Evolutionary conservation across 805 yeast species (phyloP), one percentile per base, ranked within the genome.

Genomic region (Clavispora phyllophila): DNA sequence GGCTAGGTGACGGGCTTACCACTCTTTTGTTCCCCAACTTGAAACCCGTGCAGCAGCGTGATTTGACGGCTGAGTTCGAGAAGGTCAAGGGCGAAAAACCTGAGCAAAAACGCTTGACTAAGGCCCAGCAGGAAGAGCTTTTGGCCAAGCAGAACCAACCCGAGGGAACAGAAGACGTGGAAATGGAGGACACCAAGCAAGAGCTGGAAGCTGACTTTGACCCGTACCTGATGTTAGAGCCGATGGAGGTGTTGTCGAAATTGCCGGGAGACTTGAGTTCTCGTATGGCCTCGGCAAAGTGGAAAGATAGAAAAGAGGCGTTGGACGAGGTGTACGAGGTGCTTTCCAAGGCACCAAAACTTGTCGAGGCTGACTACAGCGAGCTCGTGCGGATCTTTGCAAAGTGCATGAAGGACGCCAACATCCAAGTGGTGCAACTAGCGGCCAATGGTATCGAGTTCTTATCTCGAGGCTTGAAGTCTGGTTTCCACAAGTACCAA

Each of bases 271-370:
- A 82, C 52, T 76, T 88, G 43, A 54, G 72, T 23, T 56, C 69
- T 1, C 68, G 79, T 50, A 64, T 88, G 25, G 59, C 70, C 1
- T 81, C 90, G 2, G 47, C 81, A 0, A 82, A 84, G 55, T 93
- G 99, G 99, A 88, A 89, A 57, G 97, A 90, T 40, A 74, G 99
- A 48, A 88, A 86, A 44, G 96, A 87, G 51, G 87, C 77, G 0
- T 69, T 93, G 43, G 91, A 87, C 37, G 89, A 81, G 48, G 72
- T 76, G 2, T 49, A 61, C 25, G 73, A 70, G 26, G 64, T 68
- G 10, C 65, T 79, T 23, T 64, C 68, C 18, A 80, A 83, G 35
- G 78, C 79, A 1, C 68, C 82, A 36, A 82, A 74, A 49, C 69
- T 67, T n/a, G 63, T 68, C 8, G 71, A 68, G 26, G 86, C 70